Conservation (phyloP, 495 filamentous ascomycete genomes). For the Darksidea phi region DNA sequence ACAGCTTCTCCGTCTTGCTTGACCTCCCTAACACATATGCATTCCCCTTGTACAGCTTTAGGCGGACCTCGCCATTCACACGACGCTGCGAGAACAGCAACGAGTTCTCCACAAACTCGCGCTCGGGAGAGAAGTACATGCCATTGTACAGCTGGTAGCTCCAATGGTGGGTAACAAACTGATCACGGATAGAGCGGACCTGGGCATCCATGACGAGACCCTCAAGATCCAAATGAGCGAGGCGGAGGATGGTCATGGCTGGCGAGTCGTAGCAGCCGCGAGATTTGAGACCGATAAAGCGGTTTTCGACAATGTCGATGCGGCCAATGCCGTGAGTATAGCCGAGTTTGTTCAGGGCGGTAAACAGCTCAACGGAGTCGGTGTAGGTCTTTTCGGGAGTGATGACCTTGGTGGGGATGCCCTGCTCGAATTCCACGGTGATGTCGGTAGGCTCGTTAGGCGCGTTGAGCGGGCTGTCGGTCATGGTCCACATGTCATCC, state of each 20-base stretch:
- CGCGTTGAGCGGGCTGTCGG: conserved; percentile 71
- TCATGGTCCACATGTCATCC: conserved; percentile 82
- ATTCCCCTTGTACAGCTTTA: conserved; percentile 74
- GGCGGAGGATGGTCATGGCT: conserved; percentile 67
- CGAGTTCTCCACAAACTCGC: conserved; percentile 72
- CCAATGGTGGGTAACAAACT: conserved; percentile 69
- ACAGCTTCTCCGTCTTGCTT: conserved; percentile 79
- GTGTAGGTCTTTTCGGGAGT: conserved; percentile 63
- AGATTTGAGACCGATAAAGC: conserved; percentile 81
- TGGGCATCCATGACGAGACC: conserved; percentile 81
- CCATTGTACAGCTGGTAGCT: conserved; percentile 78
- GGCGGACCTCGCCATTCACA: conserved; percentile 61
- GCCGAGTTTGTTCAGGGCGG: conserved; percentile 74
- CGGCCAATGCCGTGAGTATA: conserved; percentile 76
- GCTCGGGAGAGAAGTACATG: conserved; percentile 77
- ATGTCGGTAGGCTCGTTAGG: conserved; percentile 76
- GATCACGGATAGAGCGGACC: conserved; percentile 81
- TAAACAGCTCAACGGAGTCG: conserved; percentile 76
- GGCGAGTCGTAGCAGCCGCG: conserved; percentile 90
- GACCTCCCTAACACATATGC: conserved; percentile 72
- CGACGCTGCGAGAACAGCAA: conserved; percentile 67
- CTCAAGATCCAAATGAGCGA: conserved; percentile 80
- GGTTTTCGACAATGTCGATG: conserved; percentile 91
- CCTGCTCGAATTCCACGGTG: conserved; percentile 79
- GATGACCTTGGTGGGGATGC: conserved; percentile 73